Percentiles rank a stretch among this genome's conserved stretches.
Conservation (phyloP, 1,139 yeast genomes). For the Fermentozyma sake region DNA sequence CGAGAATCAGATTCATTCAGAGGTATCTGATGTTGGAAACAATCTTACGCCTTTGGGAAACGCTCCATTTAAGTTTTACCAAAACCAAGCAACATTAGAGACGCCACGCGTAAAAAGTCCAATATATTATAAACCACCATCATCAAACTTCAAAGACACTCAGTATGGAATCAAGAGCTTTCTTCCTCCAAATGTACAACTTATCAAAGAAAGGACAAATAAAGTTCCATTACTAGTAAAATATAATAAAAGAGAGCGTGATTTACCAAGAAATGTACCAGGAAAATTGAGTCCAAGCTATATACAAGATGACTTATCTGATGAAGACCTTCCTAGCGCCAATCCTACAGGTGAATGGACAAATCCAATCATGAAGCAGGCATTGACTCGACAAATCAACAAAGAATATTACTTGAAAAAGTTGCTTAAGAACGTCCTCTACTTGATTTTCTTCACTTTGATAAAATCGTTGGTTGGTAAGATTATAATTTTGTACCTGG, state of each 20-base stretch:
- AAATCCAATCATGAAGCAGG: slow-evolving; percentile 35
- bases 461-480: slow-evolving; percentile 12
- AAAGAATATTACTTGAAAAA: slow-evolving; percentile 23
- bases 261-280: background rate
- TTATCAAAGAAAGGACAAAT: slow-evolving; percentile 2
- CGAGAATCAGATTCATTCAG: slow-evolving; percentile 1
- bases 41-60: slow-evolving; percentile 1
- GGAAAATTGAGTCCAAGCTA: slow-evolving; percentile 3
- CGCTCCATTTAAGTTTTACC: slow-evolving; percentile 6
- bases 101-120: slow-evolving; percentile 12
- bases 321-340: slow-evolving; percentile 6
- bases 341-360: slow-evolving; percentile 39
- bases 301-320: slow-evolving; percentile 8
- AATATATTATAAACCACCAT: slow-evolving; percentile 34
- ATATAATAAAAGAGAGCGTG: slow-evolving; percentile 1
- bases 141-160: slow-evolving; percentile 22
- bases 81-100: slow-evolving; percentile 3
- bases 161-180: slow-evolving; percentile 28
- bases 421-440: slow-evolving; percentile 15
- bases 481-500: slow-evolving; percentile 4
- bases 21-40: background rate
- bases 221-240: slow-evolving; percentile 8
- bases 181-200: slow-evolving; percentile 23
- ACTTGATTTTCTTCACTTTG: slow-evolving; percentile 15
- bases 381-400: slow-evolving; percentile 33